phyloP scores from a whole-genome alignment of 805 yeast genomes.

The Nakazawaea molendinolei region DNA sequence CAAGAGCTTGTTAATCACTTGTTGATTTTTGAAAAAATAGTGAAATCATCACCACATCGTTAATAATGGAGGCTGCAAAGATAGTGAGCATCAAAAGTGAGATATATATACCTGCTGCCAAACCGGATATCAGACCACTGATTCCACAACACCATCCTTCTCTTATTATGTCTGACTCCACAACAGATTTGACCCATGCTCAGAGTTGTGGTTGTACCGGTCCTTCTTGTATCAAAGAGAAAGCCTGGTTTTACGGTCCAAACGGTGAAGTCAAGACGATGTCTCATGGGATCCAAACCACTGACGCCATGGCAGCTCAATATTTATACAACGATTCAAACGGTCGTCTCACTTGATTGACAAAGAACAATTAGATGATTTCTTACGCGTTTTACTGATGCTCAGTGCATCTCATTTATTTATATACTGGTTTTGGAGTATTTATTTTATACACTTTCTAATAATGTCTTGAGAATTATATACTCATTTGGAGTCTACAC shows the following conservation, averaged over 20 bases:
- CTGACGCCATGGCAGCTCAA: constrained; percentile 24
- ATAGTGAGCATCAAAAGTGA: constrained; percentile 23
- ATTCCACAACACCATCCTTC: constrained; percentile 30
- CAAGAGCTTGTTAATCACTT: too few species aligned
- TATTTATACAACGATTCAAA: constrained; percentile 19
- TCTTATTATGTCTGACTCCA: constrained; percentile 25
- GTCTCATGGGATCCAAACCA: constrained; percentile 19
- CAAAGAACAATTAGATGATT: background rate
- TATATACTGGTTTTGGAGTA: too few species aligned
- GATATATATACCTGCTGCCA: constrained; percentile 26
- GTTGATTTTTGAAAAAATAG: too few species aligned
- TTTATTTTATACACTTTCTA: too few species aligned
- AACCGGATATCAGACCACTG: constrained; percentile 15
- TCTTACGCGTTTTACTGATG: too few species aligned
- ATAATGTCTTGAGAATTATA: too few species aligned
- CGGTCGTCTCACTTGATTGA: constrained; percentile 14
- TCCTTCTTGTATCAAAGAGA: constrained; percentile 24
- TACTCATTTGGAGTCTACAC: too few species aligned
- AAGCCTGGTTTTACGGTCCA: constrained; percentile 30
- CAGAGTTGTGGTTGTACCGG: constrained; percentile 29
- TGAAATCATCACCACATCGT: too few species aligned
- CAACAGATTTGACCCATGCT: constrained; percentile 19
- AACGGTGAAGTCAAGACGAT: constrained; percentile 25
- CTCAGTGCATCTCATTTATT: too few species aligned
- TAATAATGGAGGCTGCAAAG: constrained; percentile 25